Base-by-base conservation (phyloP, 306 rosid genomes). In the Acacia confusa region DNA sequence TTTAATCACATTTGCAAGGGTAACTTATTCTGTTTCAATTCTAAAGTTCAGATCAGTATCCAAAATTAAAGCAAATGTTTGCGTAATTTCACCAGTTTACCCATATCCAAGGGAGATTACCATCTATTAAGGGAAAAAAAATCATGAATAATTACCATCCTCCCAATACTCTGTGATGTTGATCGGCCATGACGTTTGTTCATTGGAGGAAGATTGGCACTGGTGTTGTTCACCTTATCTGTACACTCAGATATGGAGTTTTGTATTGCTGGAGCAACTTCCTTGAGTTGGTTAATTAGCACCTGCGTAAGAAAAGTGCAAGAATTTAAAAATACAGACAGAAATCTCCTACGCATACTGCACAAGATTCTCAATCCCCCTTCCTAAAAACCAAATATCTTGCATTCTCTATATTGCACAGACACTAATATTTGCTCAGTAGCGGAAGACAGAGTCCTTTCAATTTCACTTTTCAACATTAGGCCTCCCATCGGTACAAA, bases 231-330 rank as follows among this genome's bases (percentile, higher is more conserved):
- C 72, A 94, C 98, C 85, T 91, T 88, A 80, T 93, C 99, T 32
- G 98, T 92, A 90, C 97, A 96, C 71, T 96, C 97, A 70, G 97
- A 89, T 78, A 96, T 96, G 80, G 99, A 93, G 82, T 88, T 91
- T 81, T 93, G 98, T 81, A 93, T 92, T 74, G 94, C 81, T 5
- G 98, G 99, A 87, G 99, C 97, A 85, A 96, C 99, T 28, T 96
- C 98, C 88, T 94, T 96, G 79, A 96, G 92, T 91, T 96, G 99
- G 83, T 96, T 96, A 81, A 93, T 89, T 78, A 96, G 97, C 50
- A 92, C 99, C 99, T 96, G 84, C 82, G 77, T 60, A 82, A 48
- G 68, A 74, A 78, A 82, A 47, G 40, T 32, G 77, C 40, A 36
- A 36, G 40, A 36, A 36, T 36, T 79, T 73, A 47, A 72, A 71